Base-by-base conservation (phyloP, 768 basidiomycete species). In the Psilocybe cyanescens region DNA sequence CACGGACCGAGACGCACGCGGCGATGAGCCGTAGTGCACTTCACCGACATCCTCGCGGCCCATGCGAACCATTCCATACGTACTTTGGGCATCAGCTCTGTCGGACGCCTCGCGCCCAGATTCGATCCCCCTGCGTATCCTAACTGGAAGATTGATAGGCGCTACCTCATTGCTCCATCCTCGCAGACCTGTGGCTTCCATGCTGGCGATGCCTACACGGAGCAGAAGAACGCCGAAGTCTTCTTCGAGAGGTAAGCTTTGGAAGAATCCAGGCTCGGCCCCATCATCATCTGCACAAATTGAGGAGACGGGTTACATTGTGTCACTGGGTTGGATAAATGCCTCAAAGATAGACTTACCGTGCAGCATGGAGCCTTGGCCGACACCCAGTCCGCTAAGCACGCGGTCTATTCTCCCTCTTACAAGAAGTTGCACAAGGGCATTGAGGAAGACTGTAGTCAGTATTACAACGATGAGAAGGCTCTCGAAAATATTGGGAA, bases 141-240 rank as follows among this genome's bases (percentile, higher is more conserved):
- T 52, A 57, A 52, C 19, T 29, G 68, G 69, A 44, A 70, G 67
- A 57, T 58, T 72, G 50, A 92, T 78, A 4, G 81, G 76, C 6
- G 85, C 85, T 11, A 92, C 86, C 71, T 93, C 90, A 66, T 92
- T 91, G 1, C 87, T 86, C 70, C 90, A 81, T 2, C 91, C 91
- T 24, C 85, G 80, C 8, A 89, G 78, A 49, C 85, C 86, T 0
- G 90, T 91, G 0, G 89, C 87, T 70, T 93, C 91, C 52, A 93
- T 77, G 63, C 88, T 89, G 3, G 89, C 90, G 0, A 88, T 88
- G 17, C 90, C 90, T 17, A 91, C 77, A 19, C 91, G 84, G 46
- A 92, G 78, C 41, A 93, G 78, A 2, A 88, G 83, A 19, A 91
- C 81, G 5, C 86, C 83, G 72, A 89, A 92, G 68, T 91, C 90